Conservation (phyloP, 805 yeast species). For the Teunomyces atbi region DNA sequence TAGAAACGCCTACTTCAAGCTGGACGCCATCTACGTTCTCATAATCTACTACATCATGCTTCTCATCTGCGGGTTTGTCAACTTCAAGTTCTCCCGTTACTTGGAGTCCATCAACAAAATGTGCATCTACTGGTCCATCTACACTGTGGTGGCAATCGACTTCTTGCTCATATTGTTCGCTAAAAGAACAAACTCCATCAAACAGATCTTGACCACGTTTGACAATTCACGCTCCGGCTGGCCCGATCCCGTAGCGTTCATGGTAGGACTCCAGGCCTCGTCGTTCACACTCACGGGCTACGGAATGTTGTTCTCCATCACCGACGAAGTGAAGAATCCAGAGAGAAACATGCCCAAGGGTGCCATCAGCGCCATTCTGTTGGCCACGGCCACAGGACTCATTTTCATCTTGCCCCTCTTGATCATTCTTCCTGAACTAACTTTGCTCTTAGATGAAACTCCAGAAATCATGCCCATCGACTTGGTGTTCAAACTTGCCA, state of each 20-base stretch:
- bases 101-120: slow-evolving; percentile 63
- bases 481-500: slow-evolving; percentile 66
- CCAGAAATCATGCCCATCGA: slow-evolving; percentile 78
- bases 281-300: slow-evolving; percentile 80
- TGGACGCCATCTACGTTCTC: slow-evolving; percentile 55
- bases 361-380: slow-evolving; percentile 59
- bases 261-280: slow-evolving; percentile 76
- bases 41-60: slow-evolving; percentile 56
- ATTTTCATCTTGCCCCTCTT: slow-evolving; percentile 71
- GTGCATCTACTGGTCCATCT: slow-evolving; percentile 75
- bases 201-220: slow-evolving; percentile 60
- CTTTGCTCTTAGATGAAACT: slow-evolving; percentile 50
- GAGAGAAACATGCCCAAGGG: slow-evolving; percentile 76
- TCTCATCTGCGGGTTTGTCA: slow-evolving; percentile 58
- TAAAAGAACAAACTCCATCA: slow-evolving; percentile 55
- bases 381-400: slow-evolving; percentile 68
- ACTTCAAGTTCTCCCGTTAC: slow-evolving; percentile 56
- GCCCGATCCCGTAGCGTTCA: slow-evolving; percentile 67
- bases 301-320: slow-evolving; percentile 76
- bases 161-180: slow-evolving; percentile 58
- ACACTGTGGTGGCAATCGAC: slow-evolving; percentile 68
- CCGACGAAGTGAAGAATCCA: slow-evolving; percentile 78
- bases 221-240: slow-evolving; percentile 76
- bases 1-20: slow-evolving; percentile 55
- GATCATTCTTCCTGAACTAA: slow-evolving; percentile 67